A percentile compares a stretch with the other conserved stretches of the same genome.
Evolutionary conservation across 768 basidiomycete genomes (phyloP).

Genomic region (Collybiopsis luxurians): DNA sequence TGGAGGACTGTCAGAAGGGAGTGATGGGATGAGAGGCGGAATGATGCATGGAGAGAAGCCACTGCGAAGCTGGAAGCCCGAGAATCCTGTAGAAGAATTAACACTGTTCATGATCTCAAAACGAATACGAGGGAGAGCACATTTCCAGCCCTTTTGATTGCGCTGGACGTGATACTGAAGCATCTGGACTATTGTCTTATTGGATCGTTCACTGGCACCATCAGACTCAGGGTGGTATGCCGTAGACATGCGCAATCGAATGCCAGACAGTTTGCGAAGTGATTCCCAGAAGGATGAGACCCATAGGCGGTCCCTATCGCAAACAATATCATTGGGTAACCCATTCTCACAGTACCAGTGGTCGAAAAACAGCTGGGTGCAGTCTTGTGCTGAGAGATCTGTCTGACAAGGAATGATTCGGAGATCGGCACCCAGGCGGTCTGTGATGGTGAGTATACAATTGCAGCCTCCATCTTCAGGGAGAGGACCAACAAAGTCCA

Average conservation of each 20-base stretch:
- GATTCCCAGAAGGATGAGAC: constrained; percentile 24
- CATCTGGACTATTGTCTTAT: constrained; percentile 19
- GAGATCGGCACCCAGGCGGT: constrained; percentile 14
- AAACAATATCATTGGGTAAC: constrained; percentile 19
- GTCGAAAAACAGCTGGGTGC: no score
- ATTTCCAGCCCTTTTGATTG: constrained; percentile 25
- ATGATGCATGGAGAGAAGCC: constrained; percentile 20
- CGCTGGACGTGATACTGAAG: constrained; percentile 12
- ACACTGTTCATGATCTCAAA: constrained; percentile 31
- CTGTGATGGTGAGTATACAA: constrained; percentile 23
- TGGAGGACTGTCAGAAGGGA: background rate
- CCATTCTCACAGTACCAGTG: constrained; percentile 23
- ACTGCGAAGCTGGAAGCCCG: constrained; percentile 23
- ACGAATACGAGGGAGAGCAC: constrained; percentile 15
- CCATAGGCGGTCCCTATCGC: constrained; percentile 26
- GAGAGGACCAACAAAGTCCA: constrained; percentile 27
- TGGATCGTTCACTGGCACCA: constrained; percentile 21
- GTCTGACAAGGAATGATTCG: constrained; percentile 10
- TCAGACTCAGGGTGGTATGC: constrained; percentile 29
- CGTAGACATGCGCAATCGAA: constrained; percentile 22
- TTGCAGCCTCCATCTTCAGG: constrained; percentile 24
- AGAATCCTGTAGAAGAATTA: constrained; percentile 25
- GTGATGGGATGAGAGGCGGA: constrained; percentile 15
- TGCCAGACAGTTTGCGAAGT: constrained; percentile 15
- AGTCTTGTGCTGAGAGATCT: constrained; percentile 12